These are phyloP conservation scores for Colletotrichum zoysiae DNA, from an alignment of 2,329 filamentous ascomycete genomes.

Conservation along the genomic window DNA sequence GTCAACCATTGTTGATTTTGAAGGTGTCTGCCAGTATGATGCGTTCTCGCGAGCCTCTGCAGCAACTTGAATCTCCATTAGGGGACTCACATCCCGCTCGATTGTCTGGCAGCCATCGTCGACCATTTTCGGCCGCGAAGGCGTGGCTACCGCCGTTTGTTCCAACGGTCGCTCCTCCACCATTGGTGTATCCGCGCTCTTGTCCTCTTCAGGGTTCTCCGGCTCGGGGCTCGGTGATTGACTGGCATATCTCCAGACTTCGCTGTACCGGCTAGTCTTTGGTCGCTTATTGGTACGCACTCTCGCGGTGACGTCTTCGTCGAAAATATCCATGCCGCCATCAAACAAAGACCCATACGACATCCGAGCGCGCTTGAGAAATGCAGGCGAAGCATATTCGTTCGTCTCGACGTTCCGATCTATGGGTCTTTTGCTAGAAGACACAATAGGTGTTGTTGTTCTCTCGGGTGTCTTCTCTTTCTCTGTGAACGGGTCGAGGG, in stretches of 20 bases:
- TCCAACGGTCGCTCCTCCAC: constrained; percentile 28
- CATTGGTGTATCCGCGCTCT: constrained; percentile 40
- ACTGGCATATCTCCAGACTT: constrained; percentile 80
- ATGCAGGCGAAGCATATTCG: constrained; percentile 83
- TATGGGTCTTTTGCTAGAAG: constrained; percentile 49
- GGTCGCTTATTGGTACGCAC: constrained; percentile 77
- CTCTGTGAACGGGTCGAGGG: constrained; percentile 41
- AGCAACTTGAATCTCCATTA: constrained; percentile 38
- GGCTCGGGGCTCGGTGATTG: constrained; percentile 78
- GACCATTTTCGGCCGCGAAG: constrained; percentile 45
- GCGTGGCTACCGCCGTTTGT: constrained; percentile 28
- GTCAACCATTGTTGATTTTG: constrained; percentile 37
- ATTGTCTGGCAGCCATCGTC: constrained; percentile 51
- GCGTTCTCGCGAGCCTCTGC: constrained; percentile 34
- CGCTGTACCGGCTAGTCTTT: constrained; percentile 74
- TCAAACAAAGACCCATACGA: constrained; percentile 78
- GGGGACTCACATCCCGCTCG: constrained; percentile 44
- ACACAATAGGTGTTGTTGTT: constrained; percentile 8
- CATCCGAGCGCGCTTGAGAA: constrained; percentile 77
- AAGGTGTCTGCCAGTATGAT: constrained; percentile 30
- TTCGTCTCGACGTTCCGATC: constrained; percentile 55
- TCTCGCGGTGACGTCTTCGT: constrained; percentile 73
- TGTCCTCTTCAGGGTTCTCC: constrained; percentile 48
- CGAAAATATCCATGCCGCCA: constrained; percentile 75
- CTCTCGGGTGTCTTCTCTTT: constrained; percentile 43